Conservation (phyloP, 2,329 filamentous ascomycete genomes). For the Rutstroemia sydowiana region DNA sequence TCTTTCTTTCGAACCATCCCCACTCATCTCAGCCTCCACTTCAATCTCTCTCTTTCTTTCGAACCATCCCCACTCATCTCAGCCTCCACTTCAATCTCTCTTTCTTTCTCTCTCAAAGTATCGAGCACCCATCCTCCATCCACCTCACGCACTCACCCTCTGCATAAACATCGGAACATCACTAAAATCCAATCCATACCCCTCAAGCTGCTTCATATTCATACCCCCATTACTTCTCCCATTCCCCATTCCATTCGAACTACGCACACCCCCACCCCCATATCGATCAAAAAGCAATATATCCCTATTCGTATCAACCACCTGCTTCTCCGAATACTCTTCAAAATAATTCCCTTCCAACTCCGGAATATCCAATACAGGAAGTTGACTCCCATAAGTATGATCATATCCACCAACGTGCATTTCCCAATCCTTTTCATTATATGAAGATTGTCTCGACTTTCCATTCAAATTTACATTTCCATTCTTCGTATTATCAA, state of each 20-base stretch:
- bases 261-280: conserved; percentile 18
- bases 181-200: conserved; percentile 20
- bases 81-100: too few species aligned
- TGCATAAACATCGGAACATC: conserved; percentile 23
- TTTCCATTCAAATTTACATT: too few species aligned
- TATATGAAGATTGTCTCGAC: not conserved
- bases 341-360: conserved; percentile 14
- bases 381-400: conserved; percentile 16
- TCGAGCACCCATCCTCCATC: too few species aligned
- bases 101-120: too few species aligned
- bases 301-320: conserved; percentile 11
- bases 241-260: conserved; percentile 16
- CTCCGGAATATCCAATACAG: not conserved
- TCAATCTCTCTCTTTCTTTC: too few species aligned
- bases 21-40: too few species aligned
- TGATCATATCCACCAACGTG: conserved; percentile 18
- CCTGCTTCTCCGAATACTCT: conserved; percentile 9
- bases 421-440: conserved; percentile 8
- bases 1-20: too few species aligned
- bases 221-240: conserved; percentile 11
- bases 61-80: too few species aligned
- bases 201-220: too few species aligned
- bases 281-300: conserved; percentile 24
- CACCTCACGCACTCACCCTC: not conserved
- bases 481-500: too few species aligned